Base-by-base conservation (phyloP, 2,329 filamentous ascomycete genomes). In the Epicoccum nigrum region DNA sequence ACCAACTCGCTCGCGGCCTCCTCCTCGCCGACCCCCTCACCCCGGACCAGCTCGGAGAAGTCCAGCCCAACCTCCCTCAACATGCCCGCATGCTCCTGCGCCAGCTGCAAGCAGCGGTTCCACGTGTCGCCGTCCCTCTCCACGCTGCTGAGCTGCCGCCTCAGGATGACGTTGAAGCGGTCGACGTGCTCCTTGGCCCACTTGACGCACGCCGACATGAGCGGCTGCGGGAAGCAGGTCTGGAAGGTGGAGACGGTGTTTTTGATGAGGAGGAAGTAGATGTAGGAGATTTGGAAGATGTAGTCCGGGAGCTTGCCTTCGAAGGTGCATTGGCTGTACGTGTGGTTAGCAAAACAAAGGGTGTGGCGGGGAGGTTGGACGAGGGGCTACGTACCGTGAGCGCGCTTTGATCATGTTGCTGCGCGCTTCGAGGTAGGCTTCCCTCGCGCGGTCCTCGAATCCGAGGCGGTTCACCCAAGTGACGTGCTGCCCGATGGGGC, bases 131-230 rank as follows among this genome's bases (percentile, higher is more conserved):
- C 87, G n/a, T 83, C 86, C 41, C 80, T 82, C 54, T 95, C 88
- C 2, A 94, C 89, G 68, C 89, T 92, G 74, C 91, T 95, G 55
- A 99, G 78, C 75, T 97, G 94, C 52, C 93, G 81, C 28, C 83
- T 85, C 30, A 99, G 79, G 42, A 94, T 86, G 37, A 81, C 81
- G 65, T 97, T 97, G 79, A 97, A 97, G 2, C 86, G 86, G 63
- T 97, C 92, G 1, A 97, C 86, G 69, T 96, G 87, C 63, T 94
- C 88, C 74, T 97, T 97, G n/a, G 92, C 92, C 94, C 94, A 99
- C 69, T 93, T 95, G 64, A 99, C 93, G 64, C 92, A 96, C 0
- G 92, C 92, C 65, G 91, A 96, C 83, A 94, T 95, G 79, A 94
- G 90, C 12, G 86, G 81, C 20, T 90, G 83, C 9, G 92, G 87